These are phyloP conservation scores for Colletotrichum melonis DNA, from an alignment of 2,329 filamentous ascomycete genomes.

Conservation along the genomic window DNA sequence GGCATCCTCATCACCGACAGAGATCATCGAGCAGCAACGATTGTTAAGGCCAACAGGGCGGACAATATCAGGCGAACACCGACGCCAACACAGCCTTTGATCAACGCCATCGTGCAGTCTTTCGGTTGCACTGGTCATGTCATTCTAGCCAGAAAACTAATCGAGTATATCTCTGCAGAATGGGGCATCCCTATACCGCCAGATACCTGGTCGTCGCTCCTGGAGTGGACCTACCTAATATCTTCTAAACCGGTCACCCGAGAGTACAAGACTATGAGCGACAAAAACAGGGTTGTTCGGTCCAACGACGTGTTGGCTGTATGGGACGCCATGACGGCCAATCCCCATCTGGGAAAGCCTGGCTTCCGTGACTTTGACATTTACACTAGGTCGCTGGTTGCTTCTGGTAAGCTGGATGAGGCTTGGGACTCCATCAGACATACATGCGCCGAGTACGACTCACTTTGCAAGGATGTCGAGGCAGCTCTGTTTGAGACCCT, in stretches of 20 bases:
- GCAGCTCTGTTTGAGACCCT: conserved; percentile 26
- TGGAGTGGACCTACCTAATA: conserved; percentile 75
- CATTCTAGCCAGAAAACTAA: conserved; percentile 64
- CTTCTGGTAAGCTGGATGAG: conserved; percentile 8
- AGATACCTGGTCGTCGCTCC: conserved; percentile 73
- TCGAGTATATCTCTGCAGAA: conserved; percentile 71
- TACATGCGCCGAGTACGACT: conserved; percentile 11
- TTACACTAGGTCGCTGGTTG: conserved; percentile 53
- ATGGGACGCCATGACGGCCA: conserved; percentile 68
- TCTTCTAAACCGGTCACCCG: conserved; percentile 49
- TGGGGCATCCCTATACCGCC: conserved; percentile 69
- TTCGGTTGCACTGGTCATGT: conserved; percentile 76
- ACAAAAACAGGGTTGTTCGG: conserved; percentile 48
- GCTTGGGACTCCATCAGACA: conserved; percentile 23
- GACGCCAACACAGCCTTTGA: conserved; percentile 67
- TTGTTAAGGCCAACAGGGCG: conserved; percentile 47
- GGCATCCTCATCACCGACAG: conserved; percentile 12
- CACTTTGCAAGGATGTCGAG: conserved; percentile 15
- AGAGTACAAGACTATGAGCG: conserved; percentile 49
- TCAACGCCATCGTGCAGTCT: conserved; percentile 75
- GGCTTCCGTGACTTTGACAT: conserved; percentile 66
- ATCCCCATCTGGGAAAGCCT: conserved; percentile 67
- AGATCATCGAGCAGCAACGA: conserved; percentile 36
- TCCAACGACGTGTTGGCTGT: conserved; percentile 60
- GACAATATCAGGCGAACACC: conserved; percentile 63